Percentiles rank a stretch among this genome's conserved stretches.
These are phyloP conservation scores for Chondrus crispus DNA, from an alignment of 23 red algal genomes.

Conservation along the genomic window DNA sequence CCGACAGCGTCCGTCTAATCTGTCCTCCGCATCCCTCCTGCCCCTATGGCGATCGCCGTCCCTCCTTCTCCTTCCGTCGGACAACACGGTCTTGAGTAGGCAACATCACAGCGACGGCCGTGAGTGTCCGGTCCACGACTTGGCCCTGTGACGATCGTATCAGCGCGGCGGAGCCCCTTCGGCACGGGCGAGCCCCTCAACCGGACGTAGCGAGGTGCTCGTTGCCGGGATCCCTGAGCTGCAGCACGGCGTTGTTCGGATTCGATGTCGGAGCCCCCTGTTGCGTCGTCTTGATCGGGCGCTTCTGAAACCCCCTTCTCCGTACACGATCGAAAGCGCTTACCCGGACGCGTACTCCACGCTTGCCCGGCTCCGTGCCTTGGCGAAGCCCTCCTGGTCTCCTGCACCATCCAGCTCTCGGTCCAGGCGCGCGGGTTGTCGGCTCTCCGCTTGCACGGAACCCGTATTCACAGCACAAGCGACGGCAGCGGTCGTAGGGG, in stretches of 20 bases:
- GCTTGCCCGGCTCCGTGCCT: slow-evolving; percentile 91
- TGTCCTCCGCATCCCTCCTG: too few species aligned
- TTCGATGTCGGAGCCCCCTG: slow-evolving; percentile 95
- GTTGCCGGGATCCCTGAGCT: slow-evolving; percentile 73
- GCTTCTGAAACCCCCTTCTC: slow-evolving; percentile 76
- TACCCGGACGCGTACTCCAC: slow-evolving; percentile 82
- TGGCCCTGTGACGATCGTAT: slow-evolving; percentile 64
- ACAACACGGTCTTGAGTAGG: slow-evolving; percentile 72
- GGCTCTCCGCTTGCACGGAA: slow-evolving; percentile 81
- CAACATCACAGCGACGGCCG: slow-evolving; percentile 91
- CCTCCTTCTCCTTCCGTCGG: slow-evolving; percentile 45
- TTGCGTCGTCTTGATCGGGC: slow-evolving; percentile 62
- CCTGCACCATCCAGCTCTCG: slow-evolving; percentile 68
- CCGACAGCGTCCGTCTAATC: too few species aligned
- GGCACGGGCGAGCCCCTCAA: slow-evolving; percentile 97
- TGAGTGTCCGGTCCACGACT: slow-evolving; percentile 67
- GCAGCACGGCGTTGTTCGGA: slow-evolving; percentile 84
- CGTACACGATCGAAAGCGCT: slow-evolving; percentile 88
- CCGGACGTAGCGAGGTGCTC: slow-evolving; percentile 90
- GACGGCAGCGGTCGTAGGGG: slow-evolving; percentile 91
- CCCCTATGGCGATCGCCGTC: too few species aligned
- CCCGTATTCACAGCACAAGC: slow-evolving; percentile 91
- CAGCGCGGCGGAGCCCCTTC: slow-evolving; percentile 64
- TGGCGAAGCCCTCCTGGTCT: slow-evolving; percentile 78
- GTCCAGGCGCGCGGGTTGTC: slow-evolving; percentile 80